Evolutionary conservation across 2,329 filamentous ascomycete species (phyloP), one percentile per base, ranked within the genome.

Genomic region (Dactylellina cionopaga): DNA sequence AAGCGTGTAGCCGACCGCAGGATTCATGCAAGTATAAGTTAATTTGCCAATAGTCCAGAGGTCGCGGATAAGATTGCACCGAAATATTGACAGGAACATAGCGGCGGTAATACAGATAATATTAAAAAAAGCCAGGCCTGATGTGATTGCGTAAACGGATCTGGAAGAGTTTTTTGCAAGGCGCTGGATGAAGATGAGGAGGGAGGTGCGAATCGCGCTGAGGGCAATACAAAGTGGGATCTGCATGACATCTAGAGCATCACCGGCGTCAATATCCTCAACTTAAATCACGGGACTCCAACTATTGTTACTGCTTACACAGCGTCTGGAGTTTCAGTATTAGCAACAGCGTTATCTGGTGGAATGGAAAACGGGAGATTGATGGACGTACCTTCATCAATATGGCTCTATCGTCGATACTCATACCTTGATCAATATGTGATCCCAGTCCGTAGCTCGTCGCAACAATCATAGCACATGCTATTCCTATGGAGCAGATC

Each of bases 301-400:
- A n/a, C n/a, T n/a, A n/a, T n/a, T n/a, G n/a, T n/a, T n/a, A n/a
- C n/a, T n/a, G n/a, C n/a, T n/a, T n/a, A n/a, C n/a, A n/a, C n/a
- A n/a, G n/a, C n/a, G n/a, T n/a, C n/a, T n/a, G n/a, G n/a, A n/a
- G n/a, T n/a, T n/a, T n/a, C n/a, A n/a, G n/a, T n/a, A n/a, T n/a
- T n/a, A n/a, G n/a, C n/a, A n/a, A n/a, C n/a, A n/a, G n/a, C n/a
- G n/a, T n/a, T n/a, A n/a, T n/a, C n/a, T n/a, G n/a, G n/a, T n/a
- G n/a, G n/a, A n/a, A n/a, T n/a, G n/a, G n/a, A n/a, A n/a, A n/a
- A n/a, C n/a, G n/a, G n/a, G n/a, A n/a, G n/a, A n/a, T n/a, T n/a
- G n/a, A n/a, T n/a, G n/a, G n/a, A n/a, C n/a, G n/a, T n/a, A n/a
- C 46, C 46, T 49, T 49, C 46, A 49, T 49, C 15, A 49, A 31